Conservation (phyloP, 139 green algal genomes). For the Trebouxia sp. region DNA sequence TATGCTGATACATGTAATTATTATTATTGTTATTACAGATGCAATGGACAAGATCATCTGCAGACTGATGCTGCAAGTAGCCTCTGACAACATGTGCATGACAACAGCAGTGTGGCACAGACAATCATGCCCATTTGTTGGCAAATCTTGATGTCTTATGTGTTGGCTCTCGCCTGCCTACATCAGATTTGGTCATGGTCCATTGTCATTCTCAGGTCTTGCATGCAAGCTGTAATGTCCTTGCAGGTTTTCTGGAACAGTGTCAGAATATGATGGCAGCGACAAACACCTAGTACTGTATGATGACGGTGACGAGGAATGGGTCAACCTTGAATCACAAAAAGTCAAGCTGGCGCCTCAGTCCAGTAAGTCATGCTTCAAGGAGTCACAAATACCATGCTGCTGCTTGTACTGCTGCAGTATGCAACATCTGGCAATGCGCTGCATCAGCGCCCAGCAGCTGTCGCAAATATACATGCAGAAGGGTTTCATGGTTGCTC, state of each 20-base stretch:
- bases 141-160: too few species aligned
- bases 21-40: neutral
- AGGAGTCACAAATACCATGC: neutral
- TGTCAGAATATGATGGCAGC: conserved; percentile 34
- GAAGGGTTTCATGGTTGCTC: too few species aligned
- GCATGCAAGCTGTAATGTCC: neutral
- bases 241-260: conserved; percentile 38
- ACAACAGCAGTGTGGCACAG: neutral
- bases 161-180: too few species aligned
- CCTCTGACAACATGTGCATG: neutral
- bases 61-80: neutral
- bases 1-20: too few species aligned
- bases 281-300: conserved; percentile 65
- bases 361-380: too few species aligned
- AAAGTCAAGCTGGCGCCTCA: conserved; percentile 41
- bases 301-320: conserved; percentile 80
- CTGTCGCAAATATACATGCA: too few species aligned
- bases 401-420: neutral
- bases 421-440: too few species aligned
- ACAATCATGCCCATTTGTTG: too few species aligned
- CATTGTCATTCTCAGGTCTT: neutral
- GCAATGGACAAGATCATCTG: neutral
- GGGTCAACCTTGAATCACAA: conserved; percentile 58
- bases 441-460: too few species aligned
- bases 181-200: too few species aligned